Evolutionary conservation across 768 basidiomycete genomes (phyloP), one percentile per base, ranked within the genome.

Genomic region (Leccinum truebloodii): DNA sequence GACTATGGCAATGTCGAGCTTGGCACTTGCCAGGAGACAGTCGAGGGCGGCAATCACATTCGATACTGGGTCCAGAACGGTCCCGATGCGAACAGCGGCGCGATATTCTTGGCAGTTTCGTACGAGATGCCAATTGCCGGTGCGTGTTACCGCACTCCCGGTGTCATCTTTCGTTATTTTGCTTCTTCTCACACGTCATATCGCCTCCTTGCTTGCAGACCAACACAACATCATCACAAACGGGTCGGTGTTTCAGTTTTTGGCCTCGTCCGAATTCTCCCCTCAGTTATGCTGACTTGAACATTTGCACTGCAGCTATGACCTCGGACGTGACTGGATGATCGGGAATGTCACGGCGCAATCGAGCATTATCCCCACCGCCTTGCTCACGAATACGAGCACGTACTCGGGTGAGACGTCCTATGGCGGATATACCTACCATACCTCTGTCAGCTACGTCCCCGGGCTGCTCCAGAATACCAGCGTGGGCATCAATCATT

Each of bases 11-110:
- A 96, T 66, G 83, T 86, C 1, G 77, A 85, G 55, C 73, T 95
- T n/a, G 95, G 95, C 0, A 84, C 94, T 1, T 96, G 95, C 74
- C 77, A 83, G 65, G 94, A 97, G 74, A 90, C 92, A 2, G 81
- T 95, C 46, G 70, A 90, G 65, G 94, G 94, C 2, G 95, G 95
- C 6, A 83, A 90, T 68, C 94, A 97, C 70, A 85, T 94, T 70
- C 84, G 94, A 44, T 95, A 94, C 72, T 95, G 93, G 94, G 73
- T 80, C 6, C 94, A 95, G 76, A 81, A 91, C 60, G 93, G 92
- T 0, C 62, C 76, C 13, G 30, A 72, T 3, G 86, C 78, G 6
- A 79, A 92, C 66, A 89, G 89, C 59, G 83, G 88, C 35, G 90
- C 90, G 3, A 78, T 89, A 48, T 92, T 92, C 67, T 78, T 93